Evolutionary conservation across 805 yeast species (phyloP), one percentile per base, ranked within the genome.

Genomic region (Torulaspora indica): DNA sequence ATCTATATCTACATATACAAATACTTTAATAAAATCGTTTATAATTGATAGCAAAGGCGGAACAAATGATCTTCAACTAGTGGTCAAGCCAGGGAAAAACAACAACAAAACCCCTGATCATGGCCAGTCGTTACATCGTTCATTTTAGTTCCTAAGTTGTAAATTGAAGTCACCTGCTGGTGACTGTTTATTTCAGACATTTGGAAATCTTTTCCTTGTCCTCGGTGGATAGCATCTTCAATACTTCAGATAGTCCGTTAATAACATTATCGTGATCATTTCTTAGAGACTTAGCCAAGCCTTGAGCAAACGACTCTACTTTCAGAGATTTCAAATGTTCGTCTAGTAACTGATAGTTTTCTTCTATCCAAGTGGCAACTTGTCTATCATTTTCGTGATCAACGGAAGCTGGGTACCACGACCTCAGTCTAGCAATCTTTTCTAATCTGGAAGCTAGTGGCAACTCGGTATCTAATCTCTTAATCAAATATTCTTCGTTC

Each of bases 401-500:
- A 48, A 84, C 75, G 35, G 81, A 73, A 8, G 78, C 67, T 42
- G 95, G 87, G 69, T 80, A 82, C 90, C 95, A 85, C 42, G 95
- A 80, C 75, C 83, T 85, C 60, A 90, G 72, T 72, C 95, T 79
- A 27, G 96, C 86, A 48, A 82, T 79, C 70, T 82, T 81, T 68
- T 90, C 96, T 48, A 89, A 73, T 67, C 90, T 80, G 14, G 78
- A 72, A 17, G 83, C 75, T 43, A 69, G 66, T 40, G 79, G 72
- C 45, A 85, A 66, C 47, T 79, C 82, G 46, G 78, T 81, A 42
- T 79, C 78, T 54, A 90, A 77, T 62, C 85, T 77, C 67, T 77
- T 81, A 66, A 88, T 72, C 64, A 91, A 73, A 68, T 88, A 87
- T 67, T 87, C 95, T 70, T 93, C 98, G 64, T 85, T 82, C 68